Evolutionary conservation across 768 basidiomycete genomes (phyloP), one percentile per base, ranked within the genome.

Genomic region (Termitomyces heimii): DNA sequence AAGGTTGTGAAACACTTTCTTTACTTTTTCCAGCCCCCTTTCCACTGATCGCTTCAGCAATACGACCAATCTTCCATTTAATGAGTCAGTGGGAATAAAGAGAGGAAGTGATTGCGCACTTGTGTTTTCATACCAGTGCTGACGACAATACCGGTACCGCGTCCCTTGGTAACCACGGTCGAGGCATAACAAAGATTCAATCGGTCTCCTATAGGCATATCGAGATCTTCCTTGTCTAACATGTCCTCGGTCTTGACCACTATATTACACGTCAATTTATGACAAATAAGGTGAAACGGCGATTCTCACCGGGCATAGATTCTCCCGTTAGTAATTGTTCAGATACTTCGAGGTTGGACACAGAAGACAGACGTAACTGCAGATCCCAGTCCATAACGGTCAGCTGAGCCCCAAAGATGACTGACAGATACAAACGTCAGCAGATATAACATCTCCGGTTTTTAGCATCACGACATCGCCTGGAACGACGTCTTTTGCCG

Each of bases 301-400:
- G 0, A 20, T 40, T 16, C 34, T 63, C 42, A 71, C 71, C 79
- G 44, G 80, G 81, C 35, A 81, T 61, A 14, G 77, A 77, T 65
- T 82, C 81, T 56, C 79, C 80, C 0, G 81, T 83, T 45, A 83
- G 67, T 14, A 82, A 70, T 26, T 78, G 77, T 60, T 83, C 81
- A 39, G 78, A 78, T 26, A 73, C 68, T 64, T 81, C 80, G 32
- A 81, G 68, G 60, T 79, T 78, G 18, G 76, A 76, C 8, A 75
- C 75, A 16, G 71, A 67, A 32, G 80, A 65, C 4, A 82, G 66
- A n/a, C 81, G 67, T 35, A 77, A 65, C 73, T 74, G 57, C 16
- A 31, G 28, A 51, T 61, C 14, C 28, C 12, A 14, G 6, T 20
- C 13, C 22, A 34, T 0, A 31, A 48, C 20, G 12, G 31, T 48